Evolutionary conservation across 345 rosid genomes (phyloP).

Genomic region (Citrus reticulata): DNA sequence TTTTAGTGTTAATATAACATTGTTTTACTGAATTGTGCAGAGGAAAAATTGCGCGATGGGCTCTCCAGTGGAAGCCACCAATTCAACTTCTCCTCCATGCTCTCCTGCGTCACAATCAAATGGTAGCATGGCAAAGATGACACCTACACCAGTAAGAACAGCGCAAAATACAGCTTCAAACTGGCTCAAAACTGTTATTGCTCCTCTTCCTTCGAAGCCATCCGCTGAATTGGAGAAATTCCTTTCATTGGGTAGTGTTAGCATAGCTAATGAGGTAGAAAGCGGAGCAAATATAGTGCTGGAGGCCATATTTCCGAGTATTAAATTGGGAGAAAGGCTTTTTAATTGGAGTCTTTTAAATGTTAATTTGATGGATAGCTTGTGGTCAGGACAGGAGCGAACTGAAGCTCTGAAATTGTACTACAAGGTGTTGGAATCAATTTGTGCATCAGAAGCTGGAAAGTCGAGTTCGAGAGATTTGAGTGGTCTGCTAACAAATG

Average conservation of each 20-base stretch:
- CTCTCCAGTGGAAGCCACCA: constrained; percentile 61
- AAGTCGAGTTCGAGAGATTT: constrained; percentile 64
- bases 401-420: constrained; percentile 76
- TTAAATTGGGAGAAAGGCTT: constrained; percentile 48
- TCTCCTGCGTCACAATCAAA: constrained; percentile 64
- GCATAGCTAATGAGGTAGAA: constrained; percentile 60
- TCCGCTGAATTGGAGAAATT: constrained; percentile 64
- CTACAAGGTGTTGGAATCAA: constrained; percentile 86
- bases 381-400: constrained; percentile 86
- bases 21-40: constrained; percentile 23
- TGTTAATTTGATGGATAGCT: constrained; percentile 75
- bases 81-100: constrained; percentile 68
- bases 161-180: constrained; percentile 75
- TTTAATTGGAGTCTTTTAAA: constrained; percentile 53
- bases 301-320: constrained; percentile 85
- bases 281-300: constrained; percentile 75
- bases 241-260: constrained; percentile 58
- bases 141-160: constrained; percentile 68
- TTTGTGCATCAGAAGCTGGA: constrained; percentile 87
- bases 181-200: constrained; percentile 80
- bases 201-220: constrained; percentile 76
- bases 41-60: constrained; percentile 59
- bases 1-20: not conserved
- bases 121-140: constrained; percentile 47
- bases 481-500: constrained; percentile 78